Base-by-base conservation (phyloP, 345 rosid species). In the Brassica incana region DNA sequence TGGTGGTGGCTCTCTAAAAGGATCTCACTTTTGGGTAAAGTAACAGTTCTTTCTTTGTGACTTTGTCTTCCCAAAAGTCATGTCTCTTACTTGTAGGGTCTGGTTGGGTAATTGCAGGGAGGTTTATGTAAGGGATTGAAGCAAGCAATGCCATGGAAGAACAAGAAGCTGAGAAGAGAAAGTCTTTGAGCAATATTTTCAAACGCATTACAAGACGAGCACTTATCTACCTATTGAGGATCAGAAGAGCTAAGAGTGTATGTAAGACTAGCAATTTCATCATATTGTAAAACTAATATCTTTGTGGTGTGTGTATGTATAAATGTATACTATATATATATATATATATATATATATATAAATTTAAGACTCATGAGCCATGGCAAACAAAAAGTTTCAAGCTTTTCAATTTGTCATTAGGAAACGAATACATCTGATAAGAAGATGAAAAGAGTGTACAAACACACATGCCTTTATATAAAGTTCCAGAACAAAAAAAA, bases 21-120 rank as follows among this genome's bases (percentile, higher is more conserved):
- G 81, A 84, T 72, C 92, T 79, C 89, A 77, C 74, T 86, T 88
- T 88, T 92, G 94, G 97, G 97, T 92, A 79, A 82, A 82, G 75
- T 67, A 74, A 64, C 20, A 23, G 33, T 52, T 45, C 65, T 50
- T 69, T 78, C 69, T 79, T 67, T 1, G 20, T 32, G 38, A 32
- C 65, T 69, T 62, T 0, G 20, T 30, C 71, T 63, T 75, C 54
- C 14, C 33, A 65, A 64, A 36, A 36, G 48, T 40, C 48, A 45
- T 7, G 48, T 40, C 71, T 65, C 27, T 54, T 11, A 10, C 7
- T 38, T 63, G 59, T 52, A 23, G 62, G 65, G 48, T 73, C 68
- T 72, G 74, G 60, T 65, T 69, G 40, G 78, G 65, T 18, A 59
- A 60, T 59, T 79, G 86, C 87, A 93, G 98, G 87, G 75, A 32